Evolutionary conservation across 1,284 basidiomycete genomes (phyloP).

Genomic region (Ustilago vetiveriae): DNA sequence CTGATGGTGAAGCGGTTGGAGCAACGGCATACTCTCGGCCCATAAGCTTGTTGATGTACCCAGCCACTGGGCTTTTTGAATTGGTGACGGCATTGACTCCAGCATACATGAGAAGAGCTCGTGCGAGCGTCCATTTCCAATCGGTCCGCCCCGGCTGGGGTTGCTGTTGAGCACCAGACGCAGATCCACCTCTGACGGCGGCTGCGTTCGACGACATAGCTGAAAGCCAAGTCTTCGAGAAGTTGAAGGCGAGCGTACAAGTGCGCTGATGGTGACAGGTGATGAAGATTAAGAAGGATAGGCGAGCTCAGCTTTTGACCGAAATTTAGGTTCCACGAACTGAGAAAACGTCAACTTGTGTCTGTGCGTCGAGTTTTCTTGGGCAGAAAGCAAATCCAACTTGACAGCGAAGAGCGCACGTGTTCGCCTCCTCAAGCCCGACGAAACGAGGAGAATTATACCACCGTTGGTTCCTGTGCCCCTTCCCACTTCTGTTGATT

Average conservation of each 20-base stretch:
- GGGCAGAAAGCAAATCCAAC: too few relatives aligned
- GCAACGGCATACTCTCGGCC: constrained; percentile 6
- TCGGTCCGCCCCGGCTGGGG: constrained; percentile 13
- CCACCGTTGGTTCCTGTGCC: too few relatives aligned
- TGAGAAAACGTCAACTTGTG: too few relatives aligned
- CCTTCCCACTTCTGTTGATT: too few relatives aligned
- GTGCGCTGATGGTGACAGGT: not conserved
- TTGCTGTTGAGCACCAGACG: not conserved
- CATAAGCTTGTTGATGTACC: constrained; percentile 31
- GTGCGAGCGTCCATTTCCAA: constrained; percentile 40
- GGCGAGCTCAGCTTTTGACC: too few relatives aligned
- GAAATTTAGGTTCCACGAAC: too few relatives aligned
- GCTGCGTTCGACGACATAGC: constrained; percentile 13
- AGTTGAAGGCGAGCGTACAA: not conserved
- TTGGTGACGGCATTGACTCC: constrained; percentile 42
- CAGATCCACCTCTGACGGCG: constrained; percentile 2
- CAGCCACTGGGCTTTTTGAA: constrained; percentile 25
- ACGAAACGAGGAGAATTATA: too few relatives aligned
- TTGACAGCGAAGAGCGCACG: constrained; percentile 1
- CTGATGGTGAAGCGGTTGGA: not conserved
- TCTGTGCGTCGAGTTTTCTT: too few relatives aligned
- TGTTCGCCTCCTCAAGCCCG: not conserved
- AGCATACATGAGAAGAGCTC: constrained; percentile 38
- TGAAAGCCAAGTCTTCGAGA: not conserved
- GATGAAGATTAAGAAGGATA: too few relatives aligned